Conservation (phyloP, 176 grass and related monocot species). For the Elymus sibiricus region DNA sequence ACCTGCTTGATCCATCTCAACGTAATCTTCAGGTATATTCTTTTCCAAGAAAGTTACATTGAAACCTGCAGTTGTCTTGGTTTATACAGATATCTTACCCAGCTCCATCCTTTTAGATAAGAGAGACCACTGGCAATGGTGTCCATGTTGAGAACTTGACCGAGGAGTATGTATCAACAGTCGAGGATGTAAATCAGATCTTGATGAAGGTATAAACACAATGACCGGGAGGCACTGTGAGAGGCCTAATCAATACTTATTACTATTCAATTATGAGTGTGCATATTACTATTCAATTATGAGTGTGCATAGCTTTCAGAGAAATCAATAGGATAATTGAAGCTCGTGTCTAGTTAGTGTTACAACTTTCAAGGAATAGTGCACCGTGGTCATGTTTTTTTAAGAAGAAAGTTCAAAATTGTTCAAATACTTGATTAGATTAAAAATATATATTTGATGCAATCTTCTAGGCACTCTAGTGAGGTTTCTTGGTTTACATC, state of each 20-base stretch:
- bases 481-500: not conserved
- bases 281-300: not conserved
- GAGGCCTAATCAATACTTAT: not conserved
- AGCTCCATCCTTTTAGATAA: slow-evolving; percentile 48
- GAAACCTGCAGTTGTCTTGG: not conserved
- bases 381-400: not conserved
- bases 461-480: not conserved
- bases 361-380: too few species aligned
- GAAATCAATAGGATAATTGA: not conserved
- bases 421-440: not conserved
- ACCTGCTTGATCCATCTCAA: slow-evolving; percentile 90
- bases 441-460: slow-evolving; percentile 7
- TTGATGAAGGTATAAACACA: slow-evolving; percentile 74
- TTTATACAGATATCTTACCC: slow-evolving; percentile 14
- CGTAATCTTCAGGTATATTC: slow-evolving; percentile 76
- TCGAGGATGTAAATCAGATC: slow-evolving; percentile 82
- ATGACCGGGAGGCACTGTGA: not conserved
- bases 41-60: slow-evolving; percentile 5
- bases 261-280: not conserved
- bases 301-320: not conserved
- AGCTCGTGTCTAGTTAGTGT: not conserved
- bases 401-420: not conserved
- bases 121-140: slow-evolving; percentile 63
- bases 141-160: slow-evolving; percentile 84
- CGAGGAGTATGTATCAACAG: slow-evolving; percentile 80